Base-by-base conservation (phyloP, 768 basidiomycete genomes). In the Termitomyces sp. region DNA sequence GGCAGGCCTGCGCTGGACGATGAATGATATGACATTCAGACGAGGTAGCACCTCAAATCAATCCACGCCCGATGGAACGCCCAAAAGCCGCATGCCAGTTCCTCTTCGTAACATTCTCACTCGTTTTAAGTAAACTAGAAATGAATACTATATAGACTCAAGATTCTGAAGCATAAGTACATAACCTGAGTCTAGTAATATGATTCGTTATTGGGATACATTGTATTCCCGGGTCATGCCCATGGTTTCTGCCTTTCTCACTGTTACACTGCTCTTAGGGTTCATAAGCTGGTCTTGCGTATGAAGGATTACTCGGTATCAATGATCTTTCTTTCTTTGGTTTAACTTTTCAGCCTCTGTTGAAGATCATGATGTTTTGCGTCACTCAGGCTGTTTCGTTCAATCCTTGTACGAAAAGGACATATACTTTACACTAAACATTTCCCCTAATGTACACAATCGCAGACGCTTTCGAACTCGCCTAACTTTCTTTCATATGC, bases 21-120 rank as follows among this genome's bases (percentile, higher is more conserved):
- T 68, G 52, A 69, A 74, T 58, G 74, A 73, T 58, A 72, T 70
- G 62, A 60, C 66, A 42, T 63, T 68, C 51, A 67, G 68, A 50
- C 67, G 72, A 42, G 70, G 62, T 21, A 64, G 61, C 54, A 57
- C 40, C n/a, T 59, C 55, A 17, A 59, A 55, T 19, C 62, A 60
- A 40, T 28, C 43, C 37, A 55, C 52, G 15, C 56, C 52, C 19
- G 55, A 56, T 46, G 60, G 55, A 44, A 53, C 67, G 12, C 69
- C 68, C 53, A 74, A 73, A 62, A 78, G 73, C 62, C 71, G 76
- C 8, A 74, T 78, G 73, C 77, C 75, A 26, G 68, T 73, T 19
- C 77, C 77, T 35, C 68, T 80, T 40, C 73, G 75, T 31, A 78
- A 73, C 62, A 77, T 80, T 47, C 67, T 80, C 47, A 77, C 75